Base-by-base conservation (phyloP, 805 yeast genomes). In the Ogataea philodendri region DNA sequence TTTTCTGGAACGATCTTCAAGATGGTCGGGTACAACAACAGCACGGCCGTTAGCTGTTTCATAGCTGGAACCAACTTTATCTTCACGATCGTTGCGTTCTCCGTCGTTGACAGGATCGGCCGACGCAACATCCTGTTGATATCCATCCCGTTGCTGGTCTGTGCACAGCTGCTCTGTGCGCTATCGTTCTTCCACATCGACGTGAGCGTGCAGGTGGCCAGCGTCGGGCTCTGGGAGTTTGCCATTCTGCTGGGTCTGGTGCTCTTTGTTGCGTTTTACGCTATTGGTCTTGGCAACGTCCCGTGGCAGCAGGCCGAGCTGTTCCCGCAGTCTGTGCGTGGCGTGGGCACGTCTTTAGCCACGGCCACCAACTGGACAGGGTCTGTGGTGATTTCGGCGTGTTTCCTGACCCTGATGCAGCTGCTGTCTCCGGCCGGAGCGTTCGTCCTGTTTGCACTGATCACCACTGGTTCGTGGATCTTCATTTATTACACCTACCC, bases 291-390 rank as follows among this genome's bases (percentile, higher is more conserved):
- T 30, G 80, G 80, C 38, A 72, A 71, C 51, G 67, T 70, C 24
- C 78, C 80, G 1, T 74, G 80, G 80, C 74, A 74, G 22, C 78
- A 76, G 32, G 74, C 74, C 27, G 80, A 74, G 49, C 61, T 74
- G 37, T 74, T 74, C 44, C 72, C 78, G 3, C 78, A 74, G 45
- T 69, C 68, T 34, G 76, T 74, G 15, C 62, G 80, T 41, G 71
- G 77, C 9, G 49, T 71, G 25, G 80, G 79, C 11, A 67, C 70
- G 5, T 54, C 63, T 5, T 45, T 52, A 29, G 46, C 60, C 3
- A 60, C 65, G 2, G 54, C 59, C 4, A 56, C 60, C 15, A 59
- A 59, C 55, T 74, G 80, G 80, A 57, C 72, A 6, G 79, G 80
- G 3, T 73, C 78, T 16, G 62, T 73, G 53, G 66, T 67, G 13